phyloP scores from a whole-genome alignment of 2,329 filamentous ascomycete genomes.

The Aspergillus tanneri region DNA sequence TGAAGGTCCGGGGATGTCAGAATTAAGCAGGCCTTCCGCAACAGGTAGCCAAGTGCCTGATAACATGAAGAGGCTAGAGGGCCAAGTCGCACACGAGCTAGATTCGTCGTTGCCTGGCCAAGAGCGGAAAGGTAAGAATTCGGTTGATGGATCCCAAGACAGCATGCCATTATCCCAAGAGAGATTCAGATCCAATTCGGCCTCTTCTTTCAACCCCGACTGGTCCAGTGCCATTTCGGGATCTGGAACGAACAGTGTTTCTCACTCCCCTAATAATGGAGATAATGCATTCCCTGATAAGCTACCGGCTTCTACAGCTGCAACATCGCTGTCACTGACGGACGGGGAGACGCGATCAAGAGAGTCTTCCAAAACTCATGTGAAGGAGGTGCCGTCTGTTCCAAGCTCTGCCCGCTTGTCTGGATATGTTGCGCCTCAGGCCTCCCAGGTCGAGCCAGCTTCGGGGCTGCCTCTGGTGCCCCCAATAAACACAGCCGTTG shows the following conservation, averaged over 20 bases:
- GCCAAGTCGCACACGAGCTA: conserved; percentile 29
- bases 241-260: conserved; percentile 31
- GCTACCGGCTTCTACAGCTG: conserved; percentile 28
- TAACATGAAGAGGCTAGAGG: conserved; percentile 28
- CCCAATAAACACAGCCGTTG: conserved; percentile 32
- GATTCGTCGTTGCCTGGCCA: conserved; percentile 25
- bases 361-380: conserved; percentile 28
- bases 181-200: conserved; percentile 31
- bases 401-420: conserved; percentile 48
- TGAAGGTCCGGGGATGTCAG: conserved; percentile 24
- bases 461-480: conserved; percentile 45
- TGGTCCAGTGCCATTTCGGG: conserved; percentile 25
- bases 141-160: conserved; percentile 27
- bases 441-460: conserved; percentile 43
- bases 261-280: conserved; percentile 29
- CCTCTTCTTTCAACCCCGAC: conserved; percentile 31
- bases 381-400: conserved; percentile 34
- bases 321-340: conserved; percentile 30
- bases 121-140: conserved; percentile 25
- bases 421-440: conserved; percentile 42
- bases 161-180: conserved; percentile 33
- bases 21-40: conserved; percentile 23
- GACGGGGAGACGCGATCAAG: conserved; percentile 29
- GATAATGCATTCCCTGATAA: conserved; percentile 28
- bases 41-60: conserved; percentile 23